Conservation (phyloP, 116 monocot species). For the Posidonia oceanica region DNA sequence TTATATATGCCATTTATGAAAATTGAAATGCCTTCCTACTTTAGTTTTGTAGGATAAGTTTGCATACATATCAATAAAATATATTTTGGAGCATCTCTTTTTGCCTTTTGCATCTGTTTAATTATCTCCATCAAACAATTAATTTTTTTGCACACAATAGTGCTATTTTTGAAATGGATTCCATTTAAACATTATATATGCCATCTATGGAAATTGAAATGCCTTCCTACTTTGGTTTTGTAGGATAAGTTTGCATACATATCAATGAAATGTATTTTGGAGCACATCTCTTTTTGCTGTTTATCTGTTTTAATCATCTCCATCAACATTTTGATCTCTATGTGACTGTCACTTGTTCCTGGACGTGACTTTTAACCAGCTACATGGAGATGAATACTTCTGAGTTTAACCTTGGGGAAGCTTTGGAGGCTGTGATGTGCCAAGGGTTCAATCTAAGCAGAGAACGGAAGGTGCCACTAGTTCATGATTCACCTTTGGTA, state of each 20-base stretch:
- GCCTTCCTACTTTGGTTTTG: background rate
- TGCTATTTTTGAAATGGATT: too few species aligned
- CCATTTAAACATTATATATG: too few species aligned
- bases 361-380: conserved; percentile 29
- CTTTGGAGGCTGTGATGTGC: conserved; percentile 47
- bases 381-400: conserved; percentile 53
- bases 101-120: background rate
- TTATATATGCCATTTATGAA: background rate
- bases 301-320: background rate
- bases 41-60: background rate
- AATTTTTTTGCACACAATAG: background rate
- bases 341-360: background rate
- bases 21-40: background rate
- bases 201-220: background rate
- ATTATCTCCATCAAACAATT: too few species aligned
- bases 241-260: background rate
- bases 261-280: background rate
- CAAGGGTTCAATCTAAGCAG: conserved; percentile 60
- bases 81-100: too few species aligned
- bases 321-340: too few species aligned
- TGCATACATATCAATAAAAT: background rate
- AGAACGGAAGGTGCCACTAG: conserved; percentile 36
- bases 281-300: too few species aligned
- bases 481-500: conserved; percentile 51
- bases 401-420: conserved; percentile 66